Evolutionary conservation across 2,329 filamentous ascomycete genomes (phyloP).

Genomic region (Davidsoniella eucalypti): DNA sequence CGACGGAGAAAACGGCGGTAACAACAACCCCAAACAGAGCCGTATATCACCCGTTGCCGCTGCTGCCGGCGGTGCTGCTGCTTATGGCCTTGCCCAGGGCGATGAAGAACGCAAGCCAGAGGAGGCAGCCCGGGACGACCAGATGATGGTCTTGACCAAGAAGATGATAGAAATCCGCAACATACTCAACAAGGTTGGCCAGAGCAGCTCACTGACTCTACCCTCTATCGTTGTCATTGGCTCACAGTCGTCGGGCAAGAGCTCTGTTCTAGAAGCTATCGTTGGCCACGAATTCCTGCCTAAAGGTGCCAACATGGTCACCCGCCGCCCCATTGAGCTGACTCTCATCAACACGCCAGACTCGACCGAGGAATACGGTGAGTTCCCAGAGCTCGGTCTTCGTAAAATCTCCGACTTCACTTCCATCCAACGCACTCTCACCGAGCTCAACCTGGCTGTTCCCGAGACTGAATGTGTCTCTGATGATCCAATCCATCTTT

Average conservation of each 20-base stretch:
- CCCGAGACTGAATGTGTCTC: slow-evolving; percentile 83
- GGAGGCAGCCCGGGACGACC: slow-evolving; percentile 69
- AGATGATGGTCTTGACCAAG: slow-evolving; percentile 98
- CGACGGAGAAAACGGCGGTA: slow-evolving; percentile 30
- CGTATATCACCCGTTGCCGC: slow-evolving; percentile 44
- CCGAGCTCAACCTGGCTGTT: slow-evolving; percentile 86
- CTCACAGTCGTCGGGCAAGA: slow-evolving; percentile 95
- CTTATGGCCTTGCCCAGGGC: slow-evolving; percentile 52
- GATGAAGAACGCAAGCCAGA: slow-evolving; percentile 49
- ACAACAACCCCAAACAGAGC: slow-evolving; percentile 39
- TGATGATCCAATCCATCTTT: slow-evolving; percentile 90
- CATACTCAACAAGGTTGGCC: slow-evolving; percentile 78
- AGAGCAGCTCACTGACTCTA: slow-evolving; percentile 72
- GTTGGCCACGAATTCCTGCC: slow-evolving; percentile 96
- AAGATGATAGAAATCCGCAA: slow-evolving; percentile 99
- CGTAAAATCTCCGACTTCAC: slow-evolving; percentile 84
- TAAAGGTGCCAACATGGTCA: slow-evolving; percentile 98
- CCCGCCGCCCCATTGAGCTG: slow-evolving; percentile 82
- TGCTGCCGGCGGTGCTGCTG: slow-evolving; percentile 57
- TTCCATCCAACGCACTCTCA: slow-evolving; percentile 82
- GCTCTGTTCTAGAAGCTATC: slow-evolving; percentile 89
- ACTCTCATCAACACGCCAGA: slow-evolving; percentile 91
- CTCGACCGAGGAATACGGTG: slow-evolving; percentile 75
- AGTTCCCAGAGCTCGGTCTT: slow-evolving; percentile 83
- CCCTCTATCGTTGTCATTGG: slow-evolving; percentile 99